A percentile compares a stretch with the other conserved stretches of the same genome.
Evolutionary conservation across 495 filamentous ascomycete genomes (phyloP).

Genomic region (Annulohypoxylon maeteangense): DNA sequence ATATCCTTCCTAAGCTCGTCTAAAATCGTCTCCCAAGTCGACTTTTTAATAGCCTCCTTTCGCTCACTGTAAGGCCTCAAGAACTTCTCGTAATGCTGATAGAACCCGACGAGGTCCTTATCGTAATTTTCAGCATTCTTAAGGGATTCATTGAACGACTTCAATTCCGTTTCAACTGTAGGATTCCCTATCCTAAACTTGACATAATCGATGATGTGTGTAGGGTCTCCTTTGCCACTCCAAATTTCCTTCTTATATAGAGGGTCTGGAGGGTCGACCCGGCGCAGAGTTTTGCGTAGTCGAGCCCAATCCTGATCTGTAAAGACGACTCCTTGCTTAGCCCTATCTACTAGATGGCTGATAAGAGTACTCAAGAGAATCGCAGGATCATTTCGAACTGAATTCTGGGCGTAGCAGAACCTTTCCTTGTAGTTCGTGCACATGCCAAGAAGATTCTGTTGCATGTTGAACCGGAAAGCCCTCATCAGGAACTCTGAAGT

Average conservation of each 20-base stretch:
- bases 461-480: conserved; percentile 73
- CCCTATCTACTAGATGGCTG: conserved; percentile 81
- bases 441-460: conserved; percentile 72
- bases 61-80: conserved; percentile 26
- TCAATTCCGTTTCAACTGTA: conserved; percentile 62
- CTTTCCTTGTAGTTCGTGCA: conserved; percentile 81
- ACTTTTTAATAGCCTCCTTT: conserved; percentile 39
- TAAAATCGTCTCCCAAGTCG: conserved; percentile 44
- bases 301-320: conserved; percentile 64
- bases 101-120: conserved; percentile 44
- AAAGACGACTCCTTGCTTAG: conserved; percentile 81
- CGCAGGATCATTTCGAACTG: conserved; percentile 64
- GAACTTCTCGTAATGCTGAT: conserved; percentile 38
- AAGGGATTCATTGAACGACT: conserved; percentile 50
- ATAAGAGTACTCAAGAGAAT: conserved; percentile 74
- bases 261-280: conserved; percentile 52
- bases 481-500: conserved; percentile 61
- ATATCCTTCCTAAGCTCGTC: conserved; percentile 51
- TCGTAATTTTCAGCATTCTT: conserved; percentile 33
- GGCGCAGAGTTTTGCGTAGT: conserved; percentile 57
- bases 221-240: conserved; percentile 51
- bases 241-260: conserved; percentile 51
- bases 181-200: conserved; percentile 69
- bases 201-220: conserved; percentile 78
- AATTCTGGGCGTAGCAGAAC: conserved; percentile 69